Percentiles rank a stretch among this genome's conserved stretches.
phyloP scores from a whole-genome alignment of 257 asterid species.

The Thymus quinquecostatus region DNA sequence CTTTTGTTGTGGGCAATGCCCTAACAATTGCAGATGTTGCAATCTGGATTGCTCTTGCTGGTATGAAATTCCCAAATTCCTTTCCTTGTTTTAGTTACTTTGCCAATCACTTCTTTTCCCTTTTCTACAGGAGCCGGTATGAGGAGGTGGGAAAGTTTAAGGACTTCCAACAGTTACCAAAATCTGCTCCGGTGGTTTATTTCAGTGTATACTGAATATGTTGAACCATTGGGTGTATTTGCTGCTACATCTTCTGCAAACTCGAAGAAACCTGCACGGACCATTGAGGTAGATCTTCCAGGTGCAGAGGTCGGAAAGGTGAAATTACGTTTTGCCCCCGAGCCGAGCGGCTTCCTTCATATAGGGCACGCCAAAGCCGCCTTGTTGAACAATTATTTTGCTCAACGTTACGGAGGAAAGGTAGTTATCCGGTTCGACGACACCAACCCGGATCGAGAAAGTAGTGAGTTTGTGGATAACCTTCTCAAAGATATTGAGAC shows the following conservation, averaged over 20 bases:
- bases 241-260: constrained; percentile 54
- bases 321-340: constrained; percentile 30
- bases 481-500: too few species aligned
- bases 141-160: constrained; percentile 28
- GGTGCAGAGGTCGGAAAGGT: constrained; percentile 82
- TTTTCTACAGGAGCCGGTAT: too few species aligned
- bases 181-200: constrained; percentile 90
- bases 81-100: neutral
- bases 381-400: constrained; percentile 76
- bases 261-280: constrained; percentile 49
- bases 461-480: constrained; percentile 47
- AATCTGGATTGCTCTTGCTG: constrained; percentile 88
- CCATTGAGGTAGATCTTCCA: constrained; percentile 80
- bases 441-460: constrained; percentile 94
- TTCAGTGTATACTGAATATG: constrained; percentile 66
- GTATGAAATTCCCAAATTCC: constrained; percentile 35
- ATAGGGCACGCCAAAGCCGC: constrained; percentile 98
- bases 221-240: constrained; percentile 54
- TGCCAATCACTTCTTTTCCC: too few species aligned
- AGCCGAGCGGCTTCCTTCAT: constrained; percentile 95
- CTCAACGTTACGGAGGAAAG: constrained; percentile 78
- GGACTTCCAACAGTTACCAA: constrained; percentile 76
- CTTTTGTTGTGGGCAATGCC: constrained; percentile 67
- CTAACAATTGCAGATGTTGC: constrained; percentile 86
- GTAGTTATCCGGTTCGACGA: constrained; percentile 86